A percentile compares a stretch with the other conserved stretches of the same genome.
These are phyloP conservation scores for Ceratobasidium sp. DNA, from an alignment of 1,284 basidiomycete species.

Conservation along the genomic window DNA sequence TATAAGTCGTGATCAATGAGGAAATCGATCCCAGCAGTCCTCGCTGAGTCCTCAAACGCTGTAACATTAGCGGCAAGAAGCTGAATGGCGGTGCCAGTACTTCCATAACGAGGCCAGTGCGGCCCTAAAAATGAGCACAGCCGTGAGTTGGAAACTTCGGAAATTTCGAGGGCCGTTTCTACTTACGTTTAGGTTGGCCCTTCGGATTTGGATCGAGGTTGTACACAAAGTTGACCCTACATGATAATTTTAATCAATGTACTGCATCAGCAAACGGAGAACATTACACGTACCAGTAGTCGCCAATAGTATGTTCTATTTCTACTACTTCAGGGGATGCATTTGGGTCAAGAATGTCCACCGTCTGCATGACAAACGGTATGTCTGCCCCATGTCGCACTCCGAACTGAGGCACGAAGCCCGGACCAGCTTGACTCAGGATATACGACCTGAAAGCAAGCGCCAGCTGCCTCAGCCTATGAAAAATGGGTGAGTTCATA, in stretches of 20 bases:
- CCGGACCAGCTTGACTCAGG: not conserved
- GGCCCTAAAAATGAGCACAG: not conserved
- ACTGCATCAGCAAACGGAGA: not conserved
- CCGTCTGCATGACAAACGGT: not conserved
- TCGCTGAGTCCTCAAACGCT: conserved; percentile 2
- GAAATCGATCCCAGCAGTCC: conserved; percentile 10
- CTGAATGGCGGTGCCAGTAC: not conserved
- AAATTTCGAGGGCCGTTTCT: not conserved
- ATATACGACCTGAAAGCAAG: not conserved
- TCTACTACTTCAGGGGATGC: not conserved
- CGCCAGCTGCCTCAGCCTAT: not conserved
- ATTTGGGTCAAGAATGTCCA: not conserved
- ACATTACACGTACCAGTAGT: not conserved
- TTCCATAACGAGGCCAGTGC: conserved; percentile 15
- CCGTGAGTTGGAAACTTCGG: not conserved
- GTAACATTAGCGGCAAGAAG: conserved; percentile 22
- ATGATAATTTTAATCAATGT: not conserved
- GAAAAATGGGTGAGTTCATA: not conserved
- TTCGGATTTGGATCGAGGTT: not conserved
- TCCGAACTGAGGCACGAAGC: not conserved
- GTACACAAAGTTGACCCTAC: conserved; percentile 3
- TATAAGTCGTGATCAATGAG: conserved; percentile 16
- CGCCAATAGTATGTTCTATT: not conserved
- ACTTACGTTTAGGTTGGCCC: not conserved
- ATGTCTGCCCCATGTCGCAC: not conserved